Percentiles rank a stretch among this genome's conserved stretches.
phyloP scores from a whole-genome alignment of 495 filamentous ascomycete species.

The Penicillium diatomitis region DNA sequence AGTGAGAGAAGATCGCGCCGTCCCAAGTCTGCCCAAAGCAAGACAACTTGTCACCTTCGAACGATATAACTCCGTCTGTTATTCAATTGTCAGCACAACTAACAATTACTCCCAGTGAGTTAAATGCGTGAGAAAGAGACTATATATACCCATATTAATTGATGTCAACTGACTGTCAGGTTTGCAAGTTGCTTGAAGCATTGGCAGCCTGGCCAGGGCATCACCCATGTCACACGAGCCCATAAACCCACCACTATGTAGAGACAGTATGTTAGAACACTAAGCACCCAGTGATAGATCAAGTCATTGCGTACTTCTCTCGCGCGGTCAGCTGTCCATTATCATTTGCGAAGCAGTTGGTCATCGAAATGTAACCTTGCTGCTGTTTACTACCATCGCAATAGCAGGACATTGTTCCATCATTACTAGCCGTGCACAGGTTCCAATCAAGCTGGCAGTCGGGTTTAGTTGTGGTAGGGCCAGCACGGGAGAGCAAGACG shows the following conservation, averaged over 20 bases:
- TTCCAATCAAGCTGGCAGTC: background rate
- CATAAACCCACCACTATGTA: background rate
- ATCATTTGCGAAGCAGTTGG: background rate
- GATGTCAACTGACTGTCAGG: background rate
- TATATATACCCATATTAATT: background rate
- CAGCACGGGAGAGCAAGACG: background rate
- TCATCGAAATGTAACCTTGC: background rate
- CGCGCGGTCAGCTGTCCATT: background rate
- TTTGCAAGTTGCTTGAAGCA: background rate
- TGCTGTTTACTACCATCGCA: background rate
- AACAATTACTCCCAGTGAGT: background rate
- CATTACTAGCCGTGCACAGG: background rate
- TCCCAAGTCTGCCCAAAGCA: too few relatives aligned
- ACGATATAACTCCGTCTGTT: background rate
- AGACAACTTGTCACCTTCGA: background rate
- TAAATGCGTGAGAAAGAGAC: background rate
- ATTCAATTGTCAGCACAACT: background rate
- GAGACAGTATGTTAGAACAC: background rate
- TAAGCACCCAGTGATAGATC: background rate
- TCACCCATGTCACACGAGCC: background rate
- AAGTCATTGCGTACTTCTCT: background rate
- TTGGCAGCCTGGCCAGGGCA: background rate
- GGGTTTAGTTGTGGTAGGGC: background rate
- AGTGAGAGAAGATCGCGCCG: too few relatives aligned
- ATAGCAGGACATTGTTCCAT: background rate